Base-by-base conservation (phyloP, 495 filamentous ascomycete species). In the Penicillium cataractarum region DNA sequence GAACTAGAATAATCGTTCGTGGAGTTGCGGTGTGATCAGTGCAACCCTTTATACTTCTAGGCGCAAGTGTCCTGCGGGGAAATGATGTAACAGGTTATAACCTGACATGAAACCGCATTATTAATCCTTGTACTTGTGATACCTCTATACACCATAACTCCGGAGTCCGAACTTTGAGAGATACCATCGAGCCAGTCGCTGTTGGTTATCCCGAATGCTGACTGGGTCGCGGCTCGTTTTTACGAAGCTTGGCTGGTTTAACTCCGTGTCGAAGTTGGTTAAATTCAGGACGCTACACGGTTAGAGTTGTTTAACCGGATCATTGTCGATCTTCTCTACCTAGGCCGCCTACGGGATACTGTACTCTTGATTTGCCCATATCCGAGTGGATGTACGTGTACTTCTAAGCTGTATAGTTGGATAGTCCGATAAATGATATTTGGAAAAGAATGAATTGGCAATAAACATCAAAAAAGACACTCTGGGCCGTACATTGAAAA, bases 71-170 rank as follows among this genome's bases (percentile, higher is more conserved):
- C 15, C 37, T 60, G 49, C 49, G 49, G 49, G 58, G 33, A 44
- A 54, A 60, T 60, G 49, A 54, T 60, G 49, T 60, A 60, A 54
- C 51, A 35, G 32, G 21, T 37, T 31, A 4, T 40, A 12, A 19
- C n/a, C 15, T 19, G 33, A n/a, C n/a, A 9, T 15, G 15, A 42
- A 9, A 2, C 7, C 24, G n/a, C 19, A 60, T 60, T 60, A 60
- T 54, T 60, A 60, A 60, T 40, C 49, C 27, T 60, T 15, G 49
- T 24, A 35, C 27, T 60, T 15, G 49, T 24, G 49, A 29, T 58
- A 50, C 31, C n/a, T 26, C 21, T 27, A 53, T 21, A 29, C 32
- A 9, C 26, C 33, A 39, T 56, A 56, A 39, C 21, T 56, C 37
- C 54, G 54, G 54, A 35, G 9, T 32, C 27, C 51, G 46, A 31